These are phyloP conservation scores for Neostapfia colusana DNA, from an alignment of 176 grass and related monocot species.

Conservation along the genomic window DNA sequence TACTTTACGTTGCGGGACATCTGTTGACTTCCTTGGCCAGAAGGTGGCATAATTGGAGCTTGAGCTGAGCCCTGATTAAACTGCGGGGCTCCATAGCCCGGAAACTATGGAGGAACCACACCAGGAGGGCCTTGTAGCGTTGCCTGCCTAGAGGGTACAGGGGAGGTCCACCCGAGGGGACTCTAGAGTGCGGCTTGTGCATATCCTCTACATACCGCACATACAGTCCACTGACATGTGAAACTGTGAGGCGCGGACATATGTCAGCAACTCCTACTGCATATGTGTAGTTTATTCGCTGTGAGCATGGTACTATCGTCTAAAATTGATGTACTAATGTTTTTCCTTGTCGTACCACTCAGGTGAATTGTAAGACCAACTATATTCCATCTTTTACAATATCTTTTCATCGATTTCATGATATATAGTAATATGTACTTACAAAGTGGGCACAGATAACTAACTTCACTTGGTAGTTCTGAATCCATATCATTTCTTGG, in stretches of 20 bases:
- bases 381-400: constrained; percentile 1
- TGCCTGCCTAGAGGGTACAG: constrained; percentile 33
- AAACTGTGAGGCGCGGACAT: no score
- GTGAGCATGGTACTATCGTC: constrained; percentile 17
- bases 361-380: constrained; percentile 17
- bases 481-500: constrained; percentile 13
- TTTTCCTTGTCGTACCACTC: neutral
- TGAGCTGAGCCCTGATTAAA: constrained; percentile 44
- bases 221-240: no score
- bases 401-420: neutral
- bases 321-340: constrained; percentile 18
- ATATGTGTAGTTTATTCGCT: no score
- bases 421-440: neutral
- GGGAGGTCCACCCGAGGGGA: constrained; percentile 36
- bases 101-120: constrained; percentile 37
- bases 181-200: no score
- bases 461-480: neutral
- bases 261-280: no score
- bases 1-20: constrained; percentile 37
- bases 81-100: constrained; percentile 38
- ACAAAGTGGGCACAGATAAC: neutral
- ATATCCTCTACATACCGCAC: no score
- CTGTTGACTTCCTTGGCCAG: constrained; percentile 51
- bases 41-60: constrained; percentile 40
- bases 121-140: constrained; percentile 44